Evolutionary conservation across 2,329 filamentous ascomycete species (phyloP), one percentile per base, ranked within the genome.

Genomic region (Fusarium tjaetaba): DNA sequence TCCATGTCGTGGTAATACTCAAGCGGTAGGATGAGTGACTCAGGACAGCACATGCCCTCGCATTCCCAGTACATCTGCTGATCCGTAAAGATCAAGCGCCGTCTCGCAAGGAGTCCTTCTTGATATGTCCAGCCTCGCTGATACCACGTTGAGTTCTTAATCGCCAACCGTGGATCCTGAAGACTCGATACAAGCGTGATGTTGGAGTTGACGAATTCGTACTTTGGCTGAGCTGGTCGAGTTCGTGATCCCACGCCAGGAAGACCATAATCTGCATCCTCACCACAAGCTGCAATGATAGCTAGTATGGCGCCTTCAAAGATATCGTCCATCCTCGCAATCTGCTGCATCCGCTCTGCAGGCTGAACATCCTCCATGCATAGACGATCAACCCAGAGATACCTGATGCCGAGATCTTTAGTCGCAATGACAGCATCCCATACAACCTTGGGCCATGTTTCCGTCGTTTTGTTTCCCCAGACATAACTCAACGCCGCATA

Each of bases 21-120:
- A 1, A 83, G 68, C 0, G 81, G 81, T 15, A 82, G 55, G 4
- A 80, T 71, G 3, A 82, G 68, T 7, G 80, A 79, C 58, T 83
- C 81, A 1, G 81, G 81, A 59, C 81, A 83, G 11, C 79, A 77
- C 81, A 83, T 82, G 52, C 80, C 80, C 46, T 75, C 81, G 43
- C 82, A 84, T 43, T 84, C 80, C 77, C 81, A 84, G 60, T 82
- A 84, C 76, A 82, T 81, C 62, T 84, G 81, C 39, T 80, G 75
- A n/a, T 81, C 77, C 10, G 82, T 83, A 39, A 84, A 84, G 43
- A 84, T 76, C 13, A 84, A 79, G 6, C 82, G 77, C 18, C 82
- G 79, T 15, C 80, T 74, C 16, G 82, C 80, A 8, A 84, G 73
- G 1, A 84, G 70, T 4, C 79, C 81, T 68, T 84, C 82, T 59